These are phyloP conservation scores for Spatholobus suberectus DNA, from an alignment of 306 rosid genomes.

Conservation along the genomic window DNA sequence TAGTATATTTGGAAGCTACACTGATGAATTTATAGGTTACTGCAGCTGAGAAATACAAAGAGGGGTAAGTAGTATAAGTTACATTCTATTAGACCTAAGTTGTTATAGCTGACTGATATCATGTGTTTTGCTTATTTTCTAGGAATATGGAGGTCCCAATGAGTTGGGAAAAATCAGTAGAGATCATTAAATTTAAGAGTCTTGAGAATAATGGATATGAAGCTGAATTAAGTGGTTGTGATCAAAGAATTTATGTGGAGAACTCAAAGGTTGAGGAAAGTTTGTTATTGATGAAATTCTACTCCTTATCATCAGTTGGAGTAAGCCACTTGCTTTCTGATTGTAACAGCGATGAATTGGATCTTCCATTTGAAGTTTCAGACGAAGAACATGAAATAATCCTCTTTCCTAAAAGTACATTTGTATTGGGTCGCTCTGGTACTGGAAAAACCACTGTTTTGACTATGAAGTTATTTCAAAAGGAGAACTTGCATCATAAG, in stretches of 20 bases:
- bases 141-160: conserved; percentile 64
- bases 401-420: conserved; percentile 58
- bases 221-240: conserved; percentile 39
- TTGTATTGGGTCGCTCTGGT: conserved; percentile 80
- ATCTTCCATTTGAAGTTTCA: conserved; percentile 78
- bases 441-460: conserved; percentile 87
- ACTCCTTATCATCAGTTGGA: conserved; percentile 56
- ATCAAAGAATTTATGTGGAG: conserved; percentile 70
- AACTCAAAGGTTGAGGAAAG: conserved; percentile 82
- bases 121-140: conserved; percentile 6
- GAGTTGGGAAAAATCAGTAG: conserved; percentile 52
- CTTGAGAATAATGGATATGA: conserved; percentile 27
- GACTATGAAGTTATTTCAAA: conserved; percentile 74
- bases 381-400: conserved; percentile 71
- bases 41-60: conserved; percentile 61
- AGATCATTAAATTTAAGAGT: conserved; percentile 54
- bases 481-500: conserved; percentile 53
- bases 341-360: conserved; percentile 57
- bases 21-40: conserved; percentile 54
- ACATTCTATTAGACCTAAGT: background rate
- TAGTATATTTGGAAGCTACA: conserved; percentile 57
- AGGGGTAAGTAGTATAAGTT: conserved; percentile 54
- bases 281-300: conserved; percentile 78
- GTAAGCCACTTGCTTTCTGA: conserved; percentile 69
- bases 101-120: background rate